Base-by-base conservation (phyloP, 2,329 filamentous ascomycete species). In the Neoascochyta sp. region DNA sequence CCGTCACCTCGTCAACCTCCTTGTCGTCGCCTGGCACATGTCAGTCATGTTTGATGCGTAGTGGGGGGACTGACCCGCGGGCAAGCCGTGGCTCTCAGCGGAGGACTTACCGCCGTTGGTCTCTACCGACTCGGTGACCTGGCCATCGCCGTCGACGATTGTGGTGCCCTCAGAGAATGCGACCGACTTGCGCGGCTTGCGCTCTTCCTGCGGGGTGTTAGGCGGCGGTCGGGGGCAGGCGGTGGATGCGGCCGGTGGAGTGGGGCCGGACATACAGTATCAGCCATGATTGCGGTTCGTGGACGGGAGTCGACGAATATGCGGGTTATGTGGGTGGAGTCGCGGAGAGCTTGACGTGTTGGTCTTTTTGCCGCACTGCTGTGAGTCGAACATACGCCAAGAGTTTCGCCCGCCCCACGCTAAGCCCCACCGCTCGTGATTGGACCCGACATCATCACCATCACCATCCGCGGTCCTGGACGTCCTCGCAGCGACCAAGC, bases 181-280 rank as follows among this genome's bases (percentile, higher is more conserved):
- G 57, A 96, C 90, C 25, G 87, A 93, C 71, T 96, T 95, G 69
- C 89, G 84, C 57, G 83, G 80, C 66, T 85, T 88, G 61, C 76
- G 75, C 54, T 81, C 75, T 43, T 66, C 61, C 68, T 71, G 37
- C 31, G 45, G 3, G 9, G 23, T 34, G 35, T 27, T 45, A 33
- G 24, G 45, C 26, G 33, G 35, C 46, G 34, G n/a, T n/a, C n/a
- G n/a, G n/a, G n/a, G 48, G 43, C 48, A 49, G 51, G 52, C 34
- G n/a, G n/a, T n/a, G n/a, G n/a, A 33, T 25, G 45, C 26, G 33
- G 35, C 46, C 35, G n/a, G n/a, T n/a, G n/a, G n/a, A n/a, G 48
- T 44, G 50, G 50, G 51, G 52, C 34, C 33, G 12, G 17, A 28
- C 30, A 39, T 60, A 62, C 57, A 43, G 49, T 53, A 50, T 72